These are phyloP conservation scores for Salix suchowensis DNA, from an alignment of 345 rosid species.

Conservation along the genomic window DNA sequence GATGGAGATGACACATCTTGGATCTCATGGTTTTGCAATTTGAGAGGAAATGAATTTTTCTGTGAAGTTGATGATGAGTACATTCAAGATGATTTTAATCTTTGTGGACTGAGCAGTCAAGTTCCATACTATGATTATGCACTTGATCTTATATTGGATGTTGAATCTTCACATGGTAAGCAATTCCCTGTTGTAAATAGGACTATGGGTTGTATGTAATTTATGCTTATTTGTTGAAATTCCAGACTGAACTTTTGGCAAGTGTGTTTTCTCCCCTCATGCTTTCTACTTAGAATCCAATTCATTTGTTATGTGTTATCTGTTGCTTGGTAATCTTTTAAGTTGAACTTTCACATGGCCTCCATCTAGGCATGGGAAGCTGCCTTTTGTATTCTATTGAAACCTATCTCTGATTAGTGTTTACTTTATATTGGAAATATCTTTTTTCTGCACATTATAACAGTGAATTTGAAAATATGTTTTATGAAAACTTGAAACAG, in stretches of 20 bases:
- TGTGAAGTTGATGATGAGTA: constrained; percentile 98
- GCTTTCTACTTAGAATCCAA: not conserved
- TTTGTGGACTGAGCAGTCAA: constrained; percentile 94
- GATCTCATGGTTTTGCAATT: constrained; percentile 98
- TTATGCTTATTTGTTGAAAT: not conserved
- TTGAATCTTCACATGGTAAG: constrained; percentile 92
- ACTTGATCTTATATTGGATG: constrained; percentile 83
- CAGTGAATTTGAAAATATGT: not conserved
- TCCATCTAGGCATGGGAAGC: not conserved
- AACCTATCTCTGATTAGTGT: not conserved
- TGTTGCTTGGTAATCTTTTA: not conserved
- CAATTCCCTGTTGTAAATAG: not conserved
- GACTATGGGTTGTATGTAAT: not conserved
- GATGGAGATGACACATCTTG: constrained; percentile 93
- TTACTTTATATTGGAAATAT: not conserved
- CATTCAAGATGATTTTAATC: constrained; percentile 94
- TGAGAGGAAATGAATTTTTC: constrained; percentile 91
- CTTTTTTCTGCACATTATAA: not conserved
- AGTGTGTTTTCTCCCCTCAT: not conserved
- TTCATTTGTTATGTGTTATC: not conserved
- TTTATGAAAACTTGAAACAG: not conserved
- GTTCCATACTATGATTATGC: constrained; percentile 94
- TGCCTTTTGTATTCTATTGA: not conserved
- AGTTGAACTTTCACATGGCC: not conserved
- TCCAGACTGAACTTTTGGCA: not conserved